Evolutionary conservation across 2,329 filamentous ascomycete genomes (phyloP), one percentile per base, ranked within the genome.

Genomic region (Gyromitra esculenta): DNA sequence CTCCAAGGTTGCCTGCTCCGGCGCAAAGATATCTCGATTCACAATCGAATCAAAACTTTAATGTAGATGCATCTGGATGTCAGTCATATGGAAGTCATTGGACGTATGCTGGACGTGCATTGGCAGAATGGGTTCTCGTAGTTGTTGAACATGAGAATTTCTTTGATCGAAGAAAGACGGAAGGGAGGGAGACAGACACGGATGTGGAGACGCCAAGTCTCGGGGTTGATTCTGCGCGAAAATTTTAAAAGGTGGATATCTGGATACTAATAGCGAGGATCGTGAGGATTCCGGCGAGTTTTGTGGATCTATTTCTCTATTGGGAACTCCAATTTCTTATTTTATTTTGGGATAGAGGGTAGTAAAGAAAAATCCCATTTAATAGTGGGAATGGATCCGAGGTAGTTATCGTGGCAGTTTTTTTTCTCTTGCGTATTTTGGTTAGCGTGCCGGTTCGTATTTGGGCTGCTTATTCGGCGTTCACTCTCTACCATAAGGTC

Each of bases 91-190:
- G 41, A 43, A 75, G 76, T 6, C 79, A 79, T 60, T 81, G 79
- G 7, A 88, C 88, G 63, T 91, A 95, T 82, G 86, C 88, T 1
- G 92, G 92, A 1, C 87, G 91, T 21, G 90, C 92, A 0, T 85
- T 96, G 57, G 92, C 92, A 0, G 92, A 96, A 83, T 96, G 92
- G 92, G 86, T 87, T 21, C 85, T 92, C 18, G 88, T 95, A 21
- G 89, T 94, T 15, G 88, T 88, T 72, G 92, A 96, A 82, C 93
- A 90, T 84, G 93, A 94, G 83, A 92, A 89, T 81, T 96, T 95
- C 83, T 89, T 93, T 41, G 92, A 95, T 75, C 87, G 92, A 59
- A 87, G 92, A 70, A 89, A 90, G 66, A 89, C 89, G 60, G 92
- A 96, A 82, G 92, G 92, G 57, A 88, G 94, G 8, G 86, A 88